phyloP scores from a whole-genome alignment of 1,284 basidiomycete species.

The Polyporus tsugae region DNA sequence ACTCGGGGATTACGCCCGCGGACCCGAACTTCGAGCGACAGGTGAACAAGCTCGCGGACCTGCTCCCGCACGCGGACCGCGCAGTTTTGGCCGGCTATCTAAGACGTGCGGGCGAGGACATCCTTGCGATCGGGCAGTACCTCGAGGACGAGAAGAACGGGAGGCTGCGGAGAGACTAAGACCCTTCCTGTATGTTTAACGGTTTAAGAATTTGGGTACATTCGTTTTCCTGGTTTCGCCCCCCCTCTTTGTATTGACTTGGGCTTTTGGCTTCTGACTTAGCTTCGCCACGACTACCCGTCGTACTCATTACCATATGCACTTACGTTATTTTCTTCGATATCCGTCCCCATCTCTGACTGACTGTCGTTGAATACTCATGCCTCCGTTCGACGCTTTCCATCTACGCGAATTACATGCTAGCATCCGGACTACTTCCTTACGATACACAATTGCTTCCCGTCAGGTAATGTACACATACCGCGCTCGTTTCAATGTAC shows the following conservation, averaged over 20 bases:
- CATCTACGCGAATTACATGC: constrained; percentile 16
- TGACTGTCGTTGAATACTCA: constrained; percentile 4
- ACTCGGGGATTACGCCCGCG: constrained; percentile 14
- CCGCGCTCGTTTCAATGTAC: constrained; percentile 32
- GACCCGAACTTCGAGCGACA: constrained; percentile 67
- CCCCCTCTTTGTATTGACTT: background rate
- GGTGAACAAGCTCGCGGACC: constrained; percentile 75
- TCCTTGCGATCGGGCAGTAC: constrained; percentile 87
- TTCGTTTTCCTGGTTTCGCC: constrained; percentile 4
- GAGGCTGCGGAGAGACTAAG: constrained; percentile 52
- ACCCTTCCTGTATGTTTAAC: constrained; percentile 3
- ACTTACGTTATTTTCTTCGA: constrained; percentile 7
- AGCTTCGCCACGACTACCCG: background rate
- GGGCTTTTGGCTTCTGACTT: background rate
- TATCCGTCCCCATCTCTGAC: constrained; percentile 13
- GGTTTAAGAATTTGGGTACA: constrained; percentile 5
- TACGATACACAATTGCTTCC: constrained; percentile 28
- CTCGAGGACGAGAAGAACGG: constrained; percentile 89
- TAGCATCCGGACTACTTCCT: constrained; percentile 18
- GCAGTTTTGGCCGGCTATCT: constrained; percentile 77
- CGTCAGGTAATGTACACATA: constrained; percentile 38
- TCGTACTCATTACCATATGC: constrained; percentile 8
- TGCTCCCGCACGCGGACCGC: constrained; percentile 82
- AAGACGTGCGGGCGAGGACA: constrained; percentile 77
- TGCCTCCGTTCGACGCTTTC: constrained; percentile 10